Percentiles rank a stretch among this genome's conserved stretches.
phyloP scores from a whole-genome alignment of 345 rosid species.

The Excoecaria agallocha region DNA sequence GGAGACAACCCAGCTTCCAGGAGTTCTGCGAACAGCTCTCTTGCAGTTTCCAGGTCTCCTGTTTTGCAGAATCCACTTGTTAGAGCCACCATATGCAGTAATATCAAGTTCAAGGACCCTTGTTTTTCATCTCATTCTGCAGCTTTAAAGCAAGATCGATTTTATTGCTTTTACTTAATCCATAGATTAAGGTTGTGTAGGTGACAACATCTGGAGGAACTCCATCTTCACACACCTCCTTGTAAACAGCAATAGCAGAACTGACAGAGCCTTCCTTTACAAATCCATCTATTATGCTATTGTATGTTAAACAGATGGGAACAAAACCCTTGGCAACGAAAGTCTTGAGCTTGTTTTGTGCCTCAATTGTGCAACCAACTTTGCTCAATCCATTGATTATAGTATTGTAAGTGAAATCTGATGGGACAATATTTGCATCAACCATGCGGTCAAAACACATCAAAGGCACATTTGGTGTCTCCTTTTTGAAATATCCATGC shows the following conservation, averaged over 20 bases:
- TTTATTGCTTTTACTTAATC: slow-evolving; percentile 49
- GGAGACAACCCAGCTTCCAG: slow-evolving; percentile 61
- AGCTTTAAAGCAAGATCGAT: slow-evolving; percentile 50
- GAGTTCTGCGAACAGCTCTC: slow-evolving; percentile 54
- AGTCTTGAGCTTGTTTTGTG: slow-evolving; percentile 46
- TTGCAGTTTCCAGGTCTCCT: slow-evolving; percentile 53
- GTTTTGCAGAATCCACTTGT: slow-evolving; percentile 62
- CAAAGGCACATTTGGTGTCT: slow-evolving; percentile 42
- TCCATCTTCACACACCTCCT: slow-evolving; percentile 57
- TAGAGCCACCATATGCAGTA: slow-evolving; percentile 51
- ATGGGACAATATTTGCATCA: slow-evolving; percentile 41
- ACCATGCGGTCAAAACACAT: slow-evolving; percentile 51
- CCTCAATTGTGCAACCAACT: slow-evolving; percentile 55
- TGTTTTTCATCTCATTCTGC: slow-evolving; percentile 52
- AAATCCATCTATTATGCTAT: slow-evolving; percentile 62
- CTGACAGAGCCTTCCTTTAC: slow-evolving; percentile 50
- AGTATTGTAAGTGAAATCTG: slow-evolving; percentile 52
- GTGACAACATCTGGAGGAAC: slow-evolving; percentile 60
- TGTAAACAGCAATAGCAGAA: slow-evolving; percentile 47
- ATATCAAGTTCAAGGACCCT: slow-evolving; percentile 51
- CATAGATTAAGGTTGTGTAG: slow-evolving; percentile 62
- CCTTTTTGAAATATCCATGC: slow-evolving; percentile 59
- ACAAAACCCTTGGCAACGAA: slow-evolving; percentile 43
- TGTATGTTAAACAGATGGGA: slow-evolving; percentile 56
- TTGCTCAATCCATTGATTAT: slow-evolving; percentile 62